These are phyloP conservation scores for Gossypium mustelinum DNA, from an alignment of 345 rosid species.

Conservation along the genomic window DNA sequence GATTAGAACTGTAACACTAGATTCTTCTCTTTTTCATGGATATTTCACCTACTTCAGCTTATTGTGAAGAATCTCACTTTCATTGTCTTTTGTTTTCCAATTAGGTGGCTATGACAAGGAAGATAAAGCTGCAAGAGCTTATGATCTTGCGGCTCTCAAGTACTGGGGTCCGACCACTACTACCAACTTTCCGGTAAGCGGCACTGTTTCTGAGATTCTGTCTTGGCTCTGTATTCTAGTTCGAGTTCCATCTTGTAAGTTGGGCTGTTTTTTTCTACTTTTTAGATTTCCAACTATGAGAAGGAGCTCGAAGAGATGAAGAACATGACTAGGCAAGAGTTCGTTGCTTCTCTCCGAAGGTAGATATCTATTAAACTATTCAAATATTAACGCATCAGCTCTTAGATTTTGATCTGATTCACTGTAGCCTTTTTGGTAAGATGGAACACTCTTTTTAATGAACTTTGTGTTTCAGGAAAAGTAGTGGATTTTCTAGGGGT, in stretches of 20 bases:
- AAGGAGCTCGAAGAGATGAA: slow-evolving; percentile 87
- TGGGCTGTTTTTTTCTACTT: neutral
- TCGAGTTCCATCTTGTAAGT: neutral
- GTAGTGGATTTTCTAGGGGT: slow-evolving; percentile 97
- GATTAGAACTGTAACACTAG: slow-evolving; percentile 7
- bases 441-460: neutral
- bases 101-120: slow-evolving; percentile 95
- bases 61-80: neutral
- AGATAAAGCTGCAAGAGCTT: slow-evolving; percentile 92
- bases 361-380: slow-evolving; percentile 17
- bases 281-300: slow-evolving; percentile 68
- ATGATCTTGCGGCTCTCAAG: slow-evolving; percentile 96
- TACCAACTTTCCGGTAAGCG: slow-evolving; percentile 69
- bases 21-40: slow-evolving; percentile 16
- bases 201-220: neutral
- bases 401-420: neutral
- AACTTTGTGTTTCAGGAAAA: slow-evolving; percentile 45
- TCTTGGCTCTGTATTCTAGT: neutral
- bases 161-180: slow-evolving; percentile 97
- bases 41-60: neutral
- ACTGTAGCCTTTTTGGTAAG: neutral
- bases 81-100: neutral
- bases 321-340: slow-evolving; percentile 89
- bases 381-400: neutral
- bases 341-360: slow-evolving; percentile 93